phyloP scores from a whole-genome alignment of 2,329 filamentous ascomycete species.

The Metarhizium guizhouense region DNA sequence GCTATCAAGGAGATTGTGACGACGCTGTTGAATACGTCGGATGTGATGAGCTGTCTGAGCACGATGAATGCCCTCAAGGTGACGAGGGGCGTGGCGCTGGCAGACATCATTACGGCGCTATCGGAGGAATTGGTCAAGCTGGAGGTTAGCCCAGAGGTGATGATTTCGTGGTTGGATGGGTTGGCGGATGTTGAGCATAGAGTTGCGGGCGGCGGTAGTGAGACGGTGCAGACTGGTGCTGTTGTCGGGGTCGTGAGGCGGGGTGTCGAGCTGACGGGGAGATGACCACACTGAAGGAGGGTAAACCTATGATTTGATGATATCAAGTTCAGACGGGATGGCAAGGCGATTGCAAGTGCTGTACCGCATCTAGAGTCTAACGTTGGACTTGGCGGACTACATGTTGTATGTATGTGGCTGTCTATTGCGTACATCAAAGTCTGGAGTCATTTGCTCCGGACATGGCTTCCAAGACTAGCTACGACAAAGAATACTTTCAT shows the following conservation, averaged over 20 bases:
- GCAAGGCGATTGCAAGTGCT: too few relatives aligned
- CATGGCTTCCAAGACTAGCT: too few relatives aligned
- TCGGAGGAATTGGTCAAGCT: constrained; percentile 74
- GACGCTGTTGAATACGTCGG: constrained; percentile 73
- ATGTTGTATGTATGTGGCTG: too few relatives aligned
- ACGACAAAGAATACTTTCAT: too few relatives aligned
- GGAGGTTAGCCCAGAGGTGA: constrained; percentile 77
- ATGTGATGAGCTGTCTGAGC: constrained; percentile 81
- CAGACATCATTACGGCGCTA: constrained; percentile 84
- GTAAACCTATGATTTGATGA: too few relatives aligned
- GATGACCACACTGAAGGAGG: constrained; percentile 9
- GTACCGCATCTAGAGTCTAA: too few relatives aligned
- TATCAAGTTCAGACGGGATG: too few relatives aligned
- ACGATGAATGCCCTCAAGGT: constrained; percentile 85
- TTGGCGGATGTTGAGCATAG: constrained; percentile 90
- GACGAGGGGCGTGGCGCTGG: constrained; percentile 76
- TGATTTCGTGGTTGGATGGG: constrained; percentile 86
- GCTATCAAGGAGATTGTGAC: constrained; percentile 79
- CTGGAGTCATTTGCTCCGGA: too few relatives aligned
- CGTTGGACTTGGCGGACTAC: too few relatives aligned
- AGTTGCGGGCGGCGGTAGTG: constrained; percentile 77
- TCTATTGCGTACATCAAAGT: too few relatives aligned
- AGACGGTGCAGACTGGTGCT: constrained; percentile 84
- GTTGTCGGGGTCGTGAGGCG: constrained; percentile 81
- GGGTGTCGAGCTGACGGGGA: constrained; percentile 64